phyloP scores from a whole-genome alignment of 192 early-diverging fungal species.

The Rhizophlyctis rosea region DNA sequence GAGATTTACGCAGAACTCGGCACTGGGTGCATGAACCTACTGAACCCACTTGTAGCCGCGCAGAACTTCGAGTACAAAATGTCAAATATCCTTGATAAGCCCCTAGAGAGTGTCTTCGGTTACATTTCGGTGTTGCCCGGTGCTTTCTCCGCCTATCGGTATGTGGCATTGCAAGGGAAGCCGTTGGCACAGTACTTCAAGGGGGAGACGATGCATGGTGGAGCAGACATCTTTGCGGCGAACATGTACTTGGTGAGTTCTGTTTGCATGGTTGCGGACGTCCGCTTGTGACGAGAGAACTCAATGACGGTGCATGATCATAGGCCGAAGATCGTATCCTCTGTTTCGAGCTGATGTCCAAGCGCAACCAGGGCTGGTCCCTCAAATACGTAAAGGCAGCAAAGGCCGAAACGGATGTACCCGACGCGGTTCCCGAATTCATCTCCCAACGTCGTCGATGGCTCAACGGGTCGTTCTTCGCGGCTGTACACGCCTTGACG shows the following conservation, averaged over 20 bases:
- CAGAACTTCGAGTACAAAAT: constrained; percentile 99
- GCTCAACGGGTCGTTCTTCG: constrained; percentile 95
- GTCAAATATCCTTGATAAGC: constrained; percentile 96
- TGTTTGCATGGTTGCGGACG: neutral
- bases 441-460: constrained; percentile 96
- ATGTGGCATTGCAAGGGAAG: constrained; percentile 74
- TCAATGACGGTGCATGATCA: neutral
- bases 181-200: constrained; percentile 82
- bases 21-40: constrained; percentile 62
- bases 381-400: constrained; percentile 87
- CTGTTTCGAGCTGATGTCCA: constrained; percentile 91
- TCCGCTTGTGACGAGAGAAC: constrained; percentile 4
- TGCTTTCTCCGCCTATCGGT: constrained; percentile 95
- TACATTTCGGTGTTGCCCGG: constrained; percentile 88
- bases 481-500: constrained; percentile 77
- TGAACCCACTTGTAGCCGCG: constrained; percentile 87
- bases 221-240: constrained; percentile 74
- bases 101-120: constrained; percentile 85
- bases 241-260: constrained; percentile 85
- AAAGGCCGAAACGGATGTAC: constrained; percentile 91
- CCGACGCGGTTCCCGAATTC: constrained; percentile 83
- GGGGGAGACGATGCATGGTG: constrained; percentile 84
- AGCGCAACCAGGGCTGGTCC: constrained; percentile 71
- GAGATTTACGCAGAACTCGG: constrained; percentile 89
- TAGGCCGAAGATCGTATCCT: constrained; percentile 82